Evolutionary conservation across 345 rosid species (phyloP).

Genomic region (Aurinia saxatilis): DNA sequence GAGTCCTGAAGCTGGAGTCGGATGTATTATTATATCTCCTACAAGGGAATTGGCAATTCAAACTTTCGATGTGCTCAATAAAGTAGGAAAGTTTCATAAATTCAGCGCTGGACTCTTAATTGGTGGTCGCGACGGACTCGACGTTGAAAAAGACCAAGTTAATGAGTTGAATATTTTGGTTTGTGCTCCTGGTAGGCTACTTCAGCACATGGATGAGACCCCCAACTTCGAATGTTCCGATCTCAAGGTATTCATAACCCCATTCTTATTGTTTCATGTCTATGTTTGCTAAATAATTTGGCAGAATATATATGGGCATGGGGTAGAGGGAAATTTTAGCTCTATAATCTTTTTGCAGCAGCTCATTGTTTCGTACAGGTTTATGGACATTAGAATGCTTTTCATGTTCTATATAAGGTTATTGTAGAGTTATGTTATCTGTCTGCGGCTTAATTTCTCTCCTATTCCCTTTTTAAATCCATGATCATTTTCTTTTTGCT

Average conservation of each 20-base stretch:
- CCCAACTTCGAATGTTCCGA: slow-evolving; percentile 89
- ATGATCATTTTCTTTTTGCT: not conserved
- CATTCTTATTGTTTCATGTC: not conserved
- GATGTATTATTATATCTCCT: slow-evolving; percentile 86
- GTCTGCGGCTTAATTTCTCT: not conserved
- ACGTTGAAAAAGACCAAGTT: slow-evolving; percentile 67
- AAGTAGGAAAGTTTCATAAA: slow-evolving; percentile 68
- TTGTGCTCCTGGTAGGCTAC: slow-evolving; percentile 95
- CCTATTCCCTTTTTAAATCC: not conserved
- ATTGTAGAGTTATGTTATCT: not conserved
- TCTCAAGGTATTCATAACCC: slow-evolving; percentile 53
- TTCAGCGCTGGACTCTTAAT: slow-evolving; percentile 86
- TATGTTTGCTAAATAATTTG: not conserved
- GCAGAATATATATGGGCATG: no score
- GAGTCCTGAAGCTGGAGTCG: slow-evolving; percentile 91
- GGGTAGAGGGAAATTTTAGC: not conserved
- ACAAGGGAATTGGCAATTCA: slow-evolving; percentile 86
- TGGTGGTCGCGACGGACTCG: slow-evolving; percentile 87
- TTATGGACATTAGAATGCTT: not conserved
- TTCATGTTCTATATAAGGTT: not conserved
- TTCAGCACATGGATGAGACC: slow-evolving; percentile 98
- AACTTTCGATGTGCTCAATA: slow-evolving; percentile 65
- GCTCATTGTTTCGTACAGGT: not conserved
- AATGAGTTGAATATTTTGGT: slow-evolving; percentile 75
- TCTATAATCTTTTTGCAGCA: not conserved